phyloP scores from a whole-genome alignment of 805 yeast species.

The Kodamaea hsintzibuensis region DNA sequence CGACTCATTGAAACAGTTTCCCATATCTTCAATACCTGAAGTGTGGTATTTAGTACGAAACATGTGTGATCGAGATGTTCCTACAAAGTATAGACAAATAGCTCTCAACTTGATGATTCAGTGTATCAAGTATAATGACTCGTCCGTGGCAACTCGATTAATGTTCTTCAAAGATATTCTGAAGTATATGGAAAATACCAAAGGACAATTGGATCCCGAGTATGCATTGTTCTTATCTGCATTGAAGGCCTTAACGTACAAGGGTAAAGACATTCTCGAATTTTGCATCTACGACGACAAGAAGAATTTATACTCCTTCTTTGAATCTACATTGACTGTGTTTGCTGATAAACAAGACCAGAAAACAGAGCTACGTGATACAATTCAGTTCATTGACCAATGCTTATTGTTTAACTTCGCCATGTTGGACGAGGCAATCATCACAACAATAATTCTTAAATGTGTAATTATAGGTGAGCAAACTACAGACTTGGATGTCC shows the following conservation, averaged over 20 bases:
- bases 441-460: conserved; percentile 29
- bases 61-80: conserved; percentile 47
- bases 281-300: conserved; percentile 45
- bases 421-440: conserved; percentile 40
- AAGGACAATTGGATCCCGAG: conserved; percentile 44
- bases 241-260: conserved; percentile 47
- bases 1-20: conserved; percentile 49
- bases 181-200: conserved; percentile 36
- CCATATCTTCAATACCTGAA: conserved; percentile 64
- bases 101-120: conserved; percentile 53
- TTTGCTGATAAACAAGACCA: conserved; percentile 11
- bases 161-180: conserved; percentile 63
- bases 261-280: conserved; percentile 56
- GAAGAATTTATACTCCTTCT: conserved; percentile 21
- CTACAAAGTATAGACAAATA: conserved; percentile 35
- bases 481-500: conserved; percentile 21
- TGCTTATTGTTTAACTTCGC: conserved; percentile 51
- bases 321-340: conserved; percentile 6
- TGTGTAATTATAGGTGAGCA: conserved; percentile 30
- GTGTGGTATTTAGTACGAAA: conserved; percentile 72
- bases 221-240: conserved; percentile 51
- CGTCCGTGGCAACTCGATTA: conserved; percentile 48
- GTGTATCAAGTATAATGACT: conserved; percentile 58
- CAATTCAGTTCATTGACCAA: conserved; percentile 39
- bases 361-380: conserved; percentile 15